Evolutionary conservation across 176 grass and related monocot species (phyloP).

Genomic region (Eleusine indica): DNA sequence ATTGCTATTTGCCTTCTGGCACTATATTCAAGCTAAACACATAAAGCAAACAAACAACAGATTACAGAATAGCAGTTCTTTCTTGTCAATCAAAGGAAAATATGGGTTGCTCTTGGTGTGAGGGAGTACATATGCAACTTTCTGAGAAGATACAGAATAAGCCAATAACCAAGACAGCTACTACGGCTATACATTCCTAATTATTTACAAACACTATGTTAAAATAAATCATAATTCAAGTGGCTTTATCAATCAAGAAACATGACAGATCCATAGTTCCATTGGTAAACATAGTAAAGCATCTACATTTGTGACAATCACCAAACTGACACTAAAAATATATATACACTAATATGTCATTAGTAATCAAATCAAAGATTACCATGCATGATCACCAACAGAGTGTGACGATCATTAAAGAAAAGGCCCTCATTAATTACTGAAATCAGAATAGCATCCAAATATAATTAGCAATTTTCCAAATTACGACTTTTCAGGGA

Average conservation of each 20-base stretch:
- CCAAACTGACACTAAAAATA: background rate
- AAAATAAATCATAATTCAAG: slow-evolving; percentile 5
- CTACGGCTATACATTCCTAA: background rate
- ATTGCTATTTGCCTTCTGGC: background rate
- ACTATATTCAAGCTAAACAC: background rate
- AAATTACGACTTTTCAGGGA: background rate
- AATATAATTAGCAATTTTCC: background rate
- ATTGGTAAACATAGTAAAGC: background rate
- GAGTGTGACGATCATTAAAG: background rate
- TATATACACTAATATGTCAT: background rate
- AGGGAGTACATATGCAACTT: background rate
- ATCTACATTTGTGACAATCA: background rate
- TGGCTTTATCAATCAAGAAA: slow-evolving; percentile 9
- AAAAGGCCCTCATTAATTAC: background rate
- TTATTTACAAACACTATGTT: slow-evolving; percentile 7
- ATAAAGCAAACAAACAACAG: slow-evolving; percentile 10
- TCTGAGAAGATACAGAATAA: background rate
- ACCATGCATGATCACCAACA: background rate
- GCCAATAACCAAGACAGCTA: background rate
- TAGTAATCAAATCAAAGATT: slow-evolving; percentile 26
- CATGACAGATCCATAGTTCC: slow-evolving; percentile 1
- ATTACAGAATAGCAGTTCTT: background rate
- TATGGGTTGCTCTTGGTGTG: background rate
- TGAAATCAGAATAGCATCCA: background rate
- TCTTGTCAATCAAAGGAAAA: slow-evolving; percentile 24